Evolutionary conservation across 352 stramenopile genomes (phyloP).

Genomic region (Phytophthora foliorum): DNA sequence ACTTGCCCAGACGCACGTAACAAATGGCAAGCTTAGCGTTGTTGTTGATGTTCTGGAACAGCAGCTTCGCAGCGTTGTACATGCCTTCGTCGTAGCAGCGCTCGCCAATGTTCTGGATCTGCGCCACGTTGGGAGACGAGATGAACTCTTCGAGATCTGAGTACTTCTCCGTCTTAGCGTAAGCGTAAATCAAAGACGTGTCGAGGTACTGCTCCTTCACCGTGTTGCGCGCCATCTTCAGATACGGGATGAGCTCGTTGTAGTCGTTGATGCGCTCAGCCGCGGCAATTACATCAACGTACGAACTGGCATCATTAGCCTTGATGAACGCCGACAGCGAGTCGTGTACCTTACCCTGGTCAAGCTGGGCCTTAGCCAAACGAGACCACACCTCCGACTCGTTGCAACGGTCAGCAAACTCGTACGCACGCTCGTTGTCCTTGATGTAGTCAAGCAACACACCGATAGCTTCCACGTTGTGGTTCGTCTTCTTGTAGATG

Average conservation of each 20-base stretch:
- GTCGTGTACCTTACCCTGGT: conserved; percentile 96
- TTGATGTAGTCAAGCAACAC: conserved; percentile 97
- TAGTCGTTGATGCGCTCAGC: conserved; percentile 98
- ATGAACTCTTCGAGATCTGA: conserved; percentile 99
- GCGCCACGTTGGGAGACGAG: conserved; percentile 98
- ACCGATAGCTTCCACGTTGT: conserved; percentile 96
- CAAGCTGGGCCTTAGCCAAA: conserved; percentile 98
- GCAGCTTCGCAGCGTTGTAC: conserved; percentile 98
- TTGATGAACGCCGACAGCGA: conserved; percentile 99
- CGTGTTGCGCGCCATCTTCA: conserved; percentile 99
- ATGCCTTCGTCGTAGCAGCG: conserved; percentile 98
- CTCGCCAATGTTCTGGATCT: conserved; percentile 99
- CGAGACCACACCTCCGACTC: conserved; percentile 99
- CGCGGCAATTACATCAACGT: conserved; percentile 98
- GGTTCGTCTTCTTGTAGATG: conserved; percentile 99
- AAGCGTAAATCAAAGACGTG: conserved; percentile 99
- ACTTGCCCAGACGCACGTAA: conserved; percentile 99
- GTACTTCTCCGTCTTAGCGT: conserved; percentile 99
- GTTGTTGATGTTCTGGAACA: conserved; percentile 99
- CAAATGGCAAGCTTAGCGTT: conserved; percentile 99
- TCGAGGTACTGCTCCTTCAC: conserved; percentile 99
- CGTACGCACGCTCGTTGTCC: conserved; percentile 98
- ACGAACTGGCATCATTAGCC: conserved; percentile 97
- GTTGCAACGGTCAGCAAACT: conserved; percentile 99
- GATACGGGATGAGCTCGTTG: conserved; percentile 97